A percentile compares a stretch with the other conserved stretches of the same genome.
phyloP scores from a whole-genome alignment of 2,329 filamentous ascomycete genomes.

The Ophiocordyceps camponoti-rufipedis region DNA sequence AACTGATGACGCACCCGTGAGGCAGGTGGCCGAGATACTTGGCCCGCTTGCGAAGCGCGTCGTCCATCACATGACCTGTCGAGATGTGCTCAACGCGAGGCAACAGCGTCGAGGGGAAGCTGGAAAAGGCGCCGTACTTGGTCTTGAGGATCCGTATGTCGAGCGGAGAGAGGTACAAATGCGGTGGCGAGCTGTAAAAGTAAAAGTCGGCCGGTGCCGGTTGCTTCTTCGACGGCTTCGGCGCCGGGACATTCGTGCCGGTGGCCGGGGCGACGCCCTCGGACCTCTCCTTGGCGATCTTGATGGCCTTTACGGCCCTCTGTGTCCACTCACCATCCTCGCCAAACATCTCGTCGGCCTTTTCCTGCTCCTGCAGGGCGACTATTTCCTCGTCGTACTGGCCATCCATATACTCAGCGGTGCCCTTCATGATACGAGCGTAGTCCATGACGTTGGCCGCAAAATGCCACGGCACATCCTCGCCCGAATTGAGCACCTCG shows the following conservation, averaged over 20 bases:
- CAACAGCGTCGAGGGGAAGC: constrained; percentile 70
- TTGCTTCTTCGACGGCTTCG: constrained; percentile 6
- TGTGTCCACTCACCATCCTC: constrained; percentile 88
- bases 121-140: constrained; percentile 66
- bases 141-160: constrained; percentile 87
- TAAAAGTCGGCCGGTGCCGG: constrained; percentile 42
- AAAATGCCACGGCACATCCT: constrained; percentile 88
- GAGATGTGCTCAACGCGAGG: constrained; percentile 81
- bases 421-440: constrained; percentile 87
- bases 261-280: constrained; percentile 19
- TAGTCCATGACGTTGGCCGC: constrained; percentile 90
- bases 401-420: constrained; percentile 65
- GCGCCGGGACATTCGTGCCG: constrained; percentile 1
- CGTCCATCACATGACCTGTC: constrained; percentile 73
- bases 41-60: constrained; percentile 61
- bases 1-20: constrained; percentile 77
- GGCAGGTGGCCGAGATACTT: constrained; percentile 81
- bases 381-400: constrained; percentile 68
- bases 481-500: constrained; percentile 47
- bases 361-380: constrained; percentile 57
- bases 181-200: constrained; percentile 75
- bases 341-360: constrained; percentile 81
- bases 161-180: constrained; percentile 77
- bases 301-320: constrained; percentile 61
- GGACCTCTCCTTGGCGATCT: constrained; percentile 52